Base-by-base conservation (phyloP, 75 land plant genomes). In the Picea sitchensis region DNA sequence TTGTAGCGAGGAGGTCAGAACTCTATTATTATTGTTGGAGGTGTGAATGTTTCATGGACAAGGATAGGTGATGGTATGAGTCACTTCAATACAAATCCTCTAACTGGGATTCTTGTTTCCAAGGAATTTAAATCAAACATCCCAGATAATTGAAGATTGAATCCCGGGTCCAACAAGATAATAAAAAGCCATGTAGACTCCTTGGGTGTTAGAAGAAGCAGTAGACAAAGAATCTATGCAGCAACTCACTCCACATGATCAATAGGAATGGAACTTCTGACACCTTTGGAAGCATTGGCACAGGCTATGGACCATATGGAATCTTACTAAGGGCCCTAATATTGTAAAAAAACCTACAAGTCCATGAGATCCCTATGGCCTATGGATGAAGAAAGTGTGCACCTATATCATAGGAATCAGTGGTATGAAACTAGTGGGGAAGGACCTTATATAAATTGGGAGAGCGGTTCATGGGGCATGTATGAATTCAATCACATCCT, bases 281-380 rank as follows among this genome's bases (percentile, higher is more conserved):
- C 80, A 65, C 14, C 88, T 83, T 65, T 86, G 88, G 88, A 86
- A 84, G 82, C 86, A 86, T 80, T 86, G 88, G 88, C 88, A 86
- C 56, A 82, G 88, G 31, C 79, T 80, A 4, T 86, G 88, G 88
- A 78, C 61, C 76, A 76, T 80, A 12, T 86, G 81, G 67, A 31
- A 80, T 12, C 88, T 86, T 14, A 59, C 69, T 5, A 51, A 76
- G 7, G 57, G 71, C 32, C 79, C 79, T 1, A 54, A 59, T 12
- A 41, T 80, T 47, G 63, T 57, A 26, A 26, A 41, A 86, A 86
- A 76, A 57, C 82, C 23, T 83, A 86, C 17, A 83, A 78, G 77
- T 86, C 86, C n/a, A 81, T 86, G 54, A 65, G 88, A 21, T 86
- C 88, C 6, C 82, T 86, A 82, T 79, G 86, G 77, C 68, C 82